These are phyloP conservation scores for Komagataella populi DNA, from an alignment of 805 yeast genomes.

Conservation along the genomic window DNA sequence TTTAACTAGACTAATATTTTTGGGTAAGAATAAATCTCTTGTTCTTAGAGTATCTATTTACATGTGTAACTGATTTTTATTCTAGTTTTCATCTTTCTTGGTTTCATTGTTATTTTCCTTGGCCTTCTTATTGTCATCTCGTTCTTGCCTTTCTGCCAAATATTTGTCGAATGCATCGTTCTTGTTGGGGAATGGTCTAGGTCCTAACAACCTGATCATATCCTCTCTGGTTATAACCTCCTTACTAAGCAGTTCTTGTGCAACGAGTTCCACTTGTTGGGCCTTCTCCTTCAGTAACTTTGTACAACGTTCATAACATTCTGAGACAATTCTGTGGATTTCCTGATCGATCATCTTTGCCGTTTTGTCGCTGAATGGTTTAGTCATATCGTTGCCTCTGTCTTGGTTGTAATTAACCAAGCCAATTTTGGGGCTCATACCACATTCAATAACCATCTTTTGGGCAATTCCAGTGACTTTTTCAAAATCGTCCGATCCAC, in stretches of 20 bases:
- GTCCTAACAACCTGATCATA: slow-evolving; percentile 80
- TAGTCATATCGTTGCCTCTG: slow-evolving; percentile 36
- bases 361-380: slow-evolving; percentile 85
- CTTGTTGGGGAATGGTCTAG: slow-evolving; percentile 81
- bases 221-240: slow-evolving; percentile 92
- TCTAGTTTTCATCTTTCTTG: background rate
- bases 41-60: slow-evolving; percentile 5
- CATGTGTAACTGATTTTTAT: background rate
- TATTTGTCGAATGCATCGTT: slow-evolving; percentile 86
- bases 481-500: slow-evolving; percentile 94
- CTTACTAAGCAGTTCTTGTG: slow-evolving; percentile 71
- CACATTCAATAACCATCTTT: slow-evolving; percentile 82
- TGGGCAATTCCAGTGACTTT: slow-evolving; percentile 91
- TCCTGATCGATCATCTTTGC: slow-evolving; percentile 73
- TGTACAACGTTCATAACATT: slow-evolving; percentile 61
- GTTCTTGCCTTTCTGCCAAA: slow-evolving; percentile 6
- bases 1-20: background rate
- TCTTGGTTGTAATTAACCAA: slow-evolving; percentile 59
- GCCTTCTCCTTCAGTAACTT: slow-evolving; percentile 54
- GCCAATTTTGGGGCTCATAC: slow-evolving; percentile 87
- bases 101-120: background rate
- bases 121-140: background rate
- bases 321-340: slow-evolving; percentile 63
- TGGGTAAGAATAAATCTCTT: slow-evolving; percentile 7
- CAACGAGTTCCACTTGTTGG: slow-evolving; percentile 72